phyloP scores from a whole-genome alignment of 352 stramenopile species.

The Phytopythium helicoides region DNA sequence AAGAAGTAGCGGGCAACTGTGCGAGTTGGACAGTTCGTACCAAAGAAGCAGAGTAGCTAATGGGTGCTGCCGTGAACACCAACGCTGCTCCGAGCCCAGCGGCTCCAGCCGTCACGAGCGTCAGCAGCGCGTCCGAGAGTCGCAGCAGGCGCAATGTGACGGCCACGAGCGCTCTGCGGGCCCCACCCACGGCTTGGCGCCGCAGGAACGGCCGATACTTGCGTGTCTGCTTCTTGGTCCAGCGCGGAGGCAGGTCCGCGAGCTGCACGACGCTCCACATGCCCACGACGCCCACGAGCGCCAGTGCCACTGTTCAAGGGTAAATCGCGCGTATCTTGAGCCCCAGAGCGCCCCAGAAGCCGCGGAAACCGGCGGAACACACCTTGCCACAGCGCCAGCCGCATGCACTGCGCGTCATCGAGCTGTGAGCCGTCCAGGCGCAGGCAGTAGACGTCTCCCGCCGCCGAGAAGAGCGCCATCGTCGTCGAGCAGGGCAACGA shows the following conservation, averaged over 20 bases:
- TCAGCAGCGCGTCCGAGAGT: conserved; percentile 2
- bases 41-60: conserved; percentile 6
- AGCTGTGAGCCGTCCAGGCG: conserved; percentile 4
- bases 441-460: conserved; percentile 4
- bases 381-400: conserved; percentile 5
- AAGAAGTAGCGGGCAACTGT: background rate
- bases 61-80: background rate
- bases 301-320: background rate
- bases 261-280: conserved; percentile 7
- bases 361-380: background rate
- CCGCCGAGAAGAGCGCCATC: background rate
- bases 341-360: background rate
- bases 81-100: background rate
- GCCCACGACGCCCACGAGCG: background rate
- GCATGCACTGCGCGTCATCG: conserved; percentile 4
- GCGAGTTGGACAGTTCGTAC: background rate
- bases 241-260: conserved; percentile 5
- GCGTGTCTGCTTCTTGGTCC: conserved; percentile 4
- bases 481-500: too few relatives aligned
- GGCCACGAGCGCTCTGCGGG: background rate
- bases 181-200: background rate
- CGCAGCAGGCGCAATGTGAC: conserved; percentile 1
- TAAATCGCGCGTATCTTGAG: background rate
- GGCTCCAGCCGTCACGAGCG: background rate
- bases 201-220: background rate